Evolutionary conservation across 768 basidiomycete genomes (phyloP).

Genomic region (Lentinula guzmanii): DNA sequence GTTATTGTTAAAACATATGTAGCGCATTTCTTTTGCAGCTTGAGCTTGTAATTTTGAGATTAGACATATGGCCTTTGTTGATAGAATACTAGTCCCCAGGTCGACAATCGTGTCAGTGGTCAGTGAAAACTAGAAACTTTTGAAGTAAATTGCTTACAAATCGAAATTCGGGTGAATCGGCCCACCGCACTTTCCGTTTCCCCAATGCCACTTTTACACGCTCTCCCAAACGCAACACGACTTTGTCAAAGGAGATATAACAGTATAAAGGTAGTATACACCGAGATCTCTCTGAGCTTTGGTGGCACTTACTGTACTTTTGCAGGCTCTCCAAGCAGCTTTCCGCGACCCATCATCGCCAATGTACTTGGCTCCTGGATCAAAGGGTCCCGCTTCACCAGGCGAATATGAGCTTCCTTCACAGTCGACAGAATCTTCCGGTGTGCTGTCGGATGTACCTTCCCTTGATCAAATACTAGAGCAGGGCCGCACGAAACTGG

Average conservation of each 20-base stretch:
- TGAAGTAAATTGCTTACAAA: neutral
- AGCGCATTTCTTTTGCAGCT: no score
- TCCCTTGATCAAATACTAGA: slow-evolving; percentile 11
- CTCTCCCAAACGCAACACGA: neutral
- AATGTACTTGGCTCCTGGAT: slow-evolving; percentile 57
- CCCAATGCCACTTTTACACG: neutral
- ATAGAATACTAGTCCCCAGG: no score
- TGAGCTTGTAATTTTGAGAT: no score
- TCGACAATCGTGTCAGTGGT: no score
- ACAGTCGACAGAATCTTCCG: slow-evolving; percentile 1
- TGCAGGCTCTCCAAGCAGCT: slow-evolving; percentile 52
- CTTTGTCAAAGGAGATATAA: neutral
- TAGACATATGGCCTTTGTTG: no score
- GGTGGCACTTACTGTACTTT: no score
- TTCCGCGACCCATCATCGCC: slow-evolving; percentile 62
- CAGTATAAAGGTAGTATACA: neutral
- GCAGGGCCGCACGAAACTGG: slow-evolving; percentile 37
- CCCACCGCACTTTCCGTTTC: neutral
- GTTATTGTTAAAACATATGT: no score
- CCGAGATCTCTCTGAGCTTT: neutral
- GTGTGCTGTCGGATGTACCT: neutral
- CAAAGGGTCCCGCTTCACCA: slow-evolving; percentile 53
- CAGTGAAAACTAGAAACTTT: no score
- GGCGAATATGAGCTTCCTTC: slow-evolving; percentile 29
- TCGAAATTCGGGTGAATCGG: neutral